Evolutionary conservation across 2,329 filamentous ascomycete genomes (phyloP).

Genomic region (Zymoseptoria pseudotritici): DNA sequence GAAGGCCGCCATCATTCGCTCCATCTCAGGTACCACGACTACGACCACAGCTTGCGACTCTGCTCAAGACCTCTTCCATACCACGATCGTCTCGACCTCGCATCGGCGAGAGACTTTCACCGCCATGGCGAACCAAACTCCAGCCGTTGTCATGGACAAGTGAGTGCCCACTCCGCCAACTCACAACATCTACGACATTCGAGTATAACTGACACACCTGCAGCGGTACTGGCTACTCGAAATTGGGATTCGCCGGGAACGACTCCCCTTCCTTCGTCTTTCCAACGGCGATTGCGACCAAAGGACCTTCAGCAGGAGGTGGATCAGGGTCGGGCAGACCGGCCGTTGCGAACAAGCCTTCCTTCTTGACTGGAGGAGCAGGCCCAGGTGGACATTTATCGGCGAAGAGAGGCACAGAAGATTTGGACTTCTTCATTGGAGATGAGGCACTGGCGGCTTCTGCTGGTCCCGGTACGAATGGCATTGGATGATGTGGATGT

Average conservation of each 20-base stretch:
- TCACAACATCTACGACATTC: background rate
- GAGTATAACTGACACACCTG: conserved; percentile 19
- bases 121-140: conserved; percentile 93
- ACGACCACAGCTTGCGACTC: background rate
- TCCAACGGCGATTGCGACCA: conserved; percentile 95
- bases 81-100: background rate
- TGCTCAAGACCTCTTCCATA: background rate
- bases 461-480: conserved; percentile 63
- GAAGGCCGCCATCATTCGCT: background rate
- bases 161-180: conserved; percentile 37
- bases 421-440: conserved; percentile 97
- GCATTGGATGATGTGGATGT: background rate
- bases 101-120: conserved; percentile 1
- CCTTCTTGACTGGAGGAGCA: conserved; percentile 85
- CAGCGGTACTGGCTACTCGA: conserved; percentile 98
- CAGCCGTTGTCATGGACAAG: conserved; percentile 99
- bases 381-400: conserved; percentile 76
- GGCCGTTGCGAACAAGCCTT: conserved; percentile 87
- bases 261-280: conserved; percentile 99
- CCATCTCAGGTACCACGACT: background rate
- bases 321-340: conserved; percentile 76
- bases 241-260: conserved; percentile 98
- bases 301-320: conserved; percentile 59
- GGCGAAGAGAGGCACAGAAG: conserved; percentile 90
- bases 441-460: conserved; percentile 86